phyloP scores from a whole-genome alignment of 2,329 filamentous ascomycete genomes.

The Aspergillus chevalieri region DNA sequence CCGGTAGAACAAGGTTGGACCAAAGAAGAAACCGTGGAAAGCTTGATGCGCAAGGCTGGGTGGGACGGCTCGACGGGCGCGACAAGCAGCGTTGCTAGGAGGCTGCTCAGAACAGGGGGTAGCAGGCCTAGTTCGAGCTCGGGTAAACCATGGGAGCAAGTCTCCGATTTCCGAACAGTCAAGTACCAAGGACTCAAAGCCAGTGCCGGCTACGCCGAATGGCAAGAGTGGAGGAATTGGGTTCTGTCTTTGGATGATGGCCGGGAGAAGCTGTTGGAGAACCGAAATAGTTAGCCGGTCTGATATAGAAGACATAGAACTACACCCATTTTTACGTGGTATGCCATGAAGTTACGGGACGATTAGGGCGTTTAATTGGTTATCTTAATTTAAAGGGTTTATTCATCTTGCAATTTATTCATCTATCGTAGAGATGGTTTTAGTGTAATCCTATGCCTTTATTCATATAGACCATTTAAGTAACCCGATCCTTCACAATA shows the following conservation, averaged over 20 bases:
- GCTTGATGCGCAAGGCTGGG: constrained; percentile 89
- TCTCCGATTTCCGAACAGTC: constrained; percentile 67
- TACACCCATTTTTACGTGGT: neutral
- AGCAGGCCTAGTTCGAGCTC: constrained; percentile 10
- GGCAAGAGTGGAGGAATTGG: constrained; percentile 74
- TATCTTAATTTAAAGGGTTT: neutral
- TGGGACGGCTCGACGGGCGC: constrained; percentile 66
- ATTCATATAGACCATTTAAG: neutral
- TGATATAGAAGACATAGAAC: neutral
- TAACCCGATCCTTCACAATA: neutral
- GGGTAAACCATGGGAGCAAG: constrained; percentile 61
- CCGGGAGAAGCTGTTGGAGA: constrained; percentile 16
- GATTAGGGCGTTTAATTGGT: neutral
- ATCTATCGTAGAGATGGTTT: neutral
- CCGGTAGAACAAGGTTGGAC: constrained; percentile 90
- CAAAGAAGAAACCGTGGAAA: constrained; percentile 83
- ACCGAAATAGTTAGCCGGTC: neutral
- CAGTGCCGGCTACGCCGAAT: constrained; percentile 64
- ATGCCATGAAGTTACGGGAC: neutral
- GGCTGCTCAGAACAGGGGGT: constrained; percentile 33
- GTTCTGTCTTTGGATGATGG: constrained; percentile 36
- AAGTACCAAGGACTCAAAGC: constrained; percentile 83
- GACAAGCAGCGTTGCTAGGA: constrained; percentile 30
- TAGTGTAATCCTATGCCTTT: no score
- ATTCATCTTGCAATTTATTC: neutral